Conservation (phyloP, 2,329 filamentous ascomycete genomes). For the Diaporthe velutina region DNA sequence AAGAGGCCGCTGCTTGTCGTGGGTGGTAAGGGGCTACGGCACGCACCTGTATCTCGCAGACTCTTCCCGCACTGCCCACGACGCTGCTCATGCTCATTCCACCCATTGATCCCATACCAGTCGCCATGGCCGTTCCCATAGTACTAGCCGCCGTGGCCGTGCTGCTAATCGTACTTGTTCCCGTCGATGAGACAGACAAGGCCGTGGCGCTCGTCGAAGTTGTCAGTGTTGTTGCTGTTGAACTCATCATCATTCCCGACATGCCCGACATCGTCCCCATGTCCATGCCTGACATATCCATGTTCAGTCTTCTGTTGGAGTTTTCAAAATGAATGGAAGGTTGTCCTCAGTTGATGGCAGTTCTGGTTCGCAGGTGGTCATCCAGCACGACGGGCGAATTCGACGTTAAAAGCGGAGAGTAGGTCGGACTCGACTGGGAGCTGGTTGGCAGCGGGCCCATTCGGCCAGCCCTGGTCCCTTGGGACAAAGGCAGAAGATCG, state of each 20-base stretch:
- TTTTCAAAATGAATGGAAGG: neutral
- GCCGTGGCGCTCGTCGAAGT: constrained; percentile 7
- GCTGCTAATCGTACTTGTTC: neutral
- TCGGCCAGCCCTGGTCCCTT: neutral
- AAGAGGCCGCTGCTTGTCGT: neutral
- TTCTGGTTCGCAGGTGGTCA: neutral
- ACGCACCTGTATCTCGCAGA: constrained; percentile 29
- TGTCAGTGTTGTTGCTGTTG: constrained; percentile 8
- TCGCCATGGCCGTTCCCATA: neutral
- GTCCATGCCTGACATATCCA: constrained; percentile 25
- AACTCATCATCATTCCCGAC: neutral
- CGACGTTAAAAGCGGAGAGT: neutral
- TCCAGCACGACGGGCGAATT: neutral
- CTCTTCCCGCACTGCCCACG: constrained; percentile 17
- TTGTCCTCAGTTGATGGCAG: neutral
- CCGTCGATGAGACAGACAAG: neutral
- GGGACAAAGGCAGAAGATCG: constrained; percentile 4
- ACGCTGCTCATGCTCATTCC: constrained; percentile 28
- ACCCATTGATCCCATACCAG: constrained; percentile 8
- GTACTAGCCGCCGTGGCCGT: neutral
- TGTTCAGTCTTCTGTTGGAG: neutral
- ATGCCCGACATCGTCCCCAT: neutral
- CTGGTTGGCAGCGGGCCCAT: neutral
- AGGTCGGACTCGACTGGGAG: neutral
- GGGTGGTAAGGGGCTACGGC: too few relatives aligned